Percentiles rank a stretch among this genome's conserved stretches.
Conservation (phyloP, 148 eudicot species). For the Oxyria digyna region DNA sequence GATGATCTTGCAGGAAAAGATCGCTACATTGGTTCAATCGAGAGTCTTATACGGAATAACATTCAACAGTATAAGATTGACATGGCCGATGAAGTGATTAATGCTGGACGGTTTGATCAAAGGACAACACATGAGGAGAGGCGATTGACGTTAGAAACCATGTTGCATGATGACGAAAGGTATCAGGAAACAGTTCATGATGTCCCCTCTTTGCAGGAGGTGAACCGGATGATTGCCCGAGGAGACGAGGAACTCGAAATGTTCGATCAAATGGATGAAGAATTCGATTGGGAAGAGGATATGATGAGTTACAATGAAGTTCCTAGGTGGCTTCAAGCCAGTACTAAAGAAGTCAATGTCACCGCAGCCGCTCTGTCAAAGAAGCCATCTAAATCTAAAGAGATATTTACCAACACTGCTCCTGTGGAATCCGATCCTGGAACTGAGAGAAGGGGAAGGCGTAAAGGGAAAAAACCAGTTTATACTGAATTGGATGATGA, state of each 20-base stretch:
- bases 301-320: slow-evolving; percentile 85
- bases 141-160: slow-evolving; percentile 80
- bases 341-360: slow-evolving; percentile 65
- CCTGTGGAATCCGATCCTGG: slow-evolving; percentile 31
- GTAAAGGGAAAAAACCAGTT: slow-evolving; percentile 61
- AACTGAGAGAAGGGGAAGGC: slow-evolving; percentile 62
- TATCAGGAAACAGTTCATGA: slow-evolving; percentile 95
- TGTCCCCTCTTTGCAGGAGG: slow-evolving; percentile 94
- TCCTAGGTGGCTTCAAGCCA: slow-evolving; percentile 87
- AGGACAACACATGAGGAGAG: slow-evolving; percentile 99
- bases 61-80: slow-evolving; percentile 98
- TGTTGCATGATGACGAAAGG: slow-evolving; percentile 94
- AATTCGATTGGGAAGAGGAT: slow-evolving; percentile 80
- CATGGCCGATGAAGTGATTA: slow-evolving; percentile 99
- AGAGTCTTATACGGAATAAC: slow-evolving; percentile 85
- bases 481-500: slow-evolving; percentile 70
- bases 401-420: slow-evolving; percentile 29
- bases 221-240: slow-evolving; percentile 94
- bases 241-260: slow-evolving; percentile 94
- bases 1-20: slow-evolving; percentile 99
- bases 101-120: slow-evolving; percentile 99
- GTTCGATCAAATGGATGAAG: slow-evolving; percentile 99
- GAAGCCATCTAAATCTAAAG: slow-evolving; percentile 34
- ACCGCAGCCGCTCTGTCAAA: slow-evolving; percentile 56
- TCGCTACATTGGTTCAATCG: slow-evolving; percentile 92